Evolutionary conservation across 1,139 yeast species (phyloP), one percentile per base, ranked within the genome.

Genomic region (Eremothecium sinecaudum): DNA sequence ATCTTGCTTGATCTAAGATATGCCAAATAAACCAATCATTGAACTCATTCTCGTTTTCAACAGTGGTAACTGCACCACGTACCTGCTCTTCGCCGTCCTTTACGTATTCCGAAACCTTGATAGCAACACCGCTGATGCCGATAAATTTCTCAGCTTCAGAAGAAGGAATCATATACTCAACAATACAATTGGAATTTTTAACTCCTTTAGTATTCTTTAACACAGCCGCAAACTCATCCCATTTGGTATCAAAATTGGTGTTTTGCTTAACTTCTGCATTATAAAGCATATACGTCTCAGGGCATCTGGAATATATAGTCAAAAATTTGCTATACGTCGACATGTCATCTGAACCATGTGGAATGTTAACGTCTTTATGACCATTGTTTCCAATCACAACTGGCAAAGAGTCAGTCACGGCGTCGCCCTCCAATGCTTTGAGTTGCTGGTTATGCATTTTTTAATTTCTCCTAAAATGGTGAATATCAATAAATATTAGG

Each of bases 11-110:
- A 28, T 51, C 51, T 29, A 62, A 45, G 28, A 62, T 44, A 39
- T 61, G 57, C 30, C 44, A 50, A 11, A 58, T 41, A 36, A 63
- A 59, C 66, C 66, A 63, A 29, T 59, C 55, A 35, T 57, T 61
- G 38, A 62, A 63, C 2, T 43, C 36, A 26, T 40, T 48, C 19
- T 47, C 53, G 24, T 47, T 37, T 31, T 51, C 59, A 26, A 50
- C 41, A 7, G 54, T 49, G 10, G 58, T 47, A 15, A 61, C 45
- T 21, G 59, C 47, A 16, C 66, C 66, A 38, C 63, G 54, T 25
- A 54, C 38, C 40, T 58, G 63, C 3, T 28, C 22, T 38, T 59
- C 63, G n/a, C 40, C 46, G 2, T 41, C 37, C 14, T 42, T 41
- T 10, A 41, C 36, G 29, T 51, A 50, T 36, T 61, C 64, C 4